Evolutionary conservation across 2,329 filamentous ascomycete species (phyloP).

Genomic region (Calonectria naviculata): DNA sequence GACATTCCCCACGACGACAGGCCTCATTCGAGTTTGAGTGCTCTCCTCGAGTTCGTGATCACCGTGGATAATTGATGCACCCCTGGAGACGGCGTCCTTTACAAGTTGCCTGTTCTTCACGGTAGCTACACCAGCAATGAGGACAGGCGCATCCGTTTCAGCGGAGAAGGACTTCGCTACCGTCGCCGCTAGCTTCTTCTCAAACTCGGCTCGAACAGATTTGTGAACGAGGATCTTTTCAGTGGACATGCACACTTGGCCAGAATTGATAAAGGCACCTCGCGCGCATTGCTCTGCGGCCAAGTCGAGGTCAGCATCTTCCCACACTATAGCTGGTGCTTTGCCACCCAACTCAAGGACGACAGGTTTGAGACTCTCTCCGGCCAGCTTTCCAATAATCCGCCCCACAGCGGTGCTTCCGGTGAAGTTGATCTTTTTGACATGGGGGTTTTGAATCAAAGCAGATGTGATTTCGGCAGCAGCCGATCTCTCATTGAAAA

Average conservation of each 20-base stretch:
- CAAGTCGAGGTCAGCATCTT: constrained; percentile 80
- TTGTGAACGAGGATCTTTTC: constrained; percentile 76
- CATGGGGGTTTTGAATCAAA: constrained; percentile 72
- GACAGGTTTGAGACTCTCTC: constrained; percentile 80
- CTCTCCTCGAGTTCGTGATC: constrained; percentile 45
- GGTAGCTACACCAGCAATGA: constrained; percentile 76
- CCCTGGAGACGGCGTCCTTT: constrained; percentile 74
- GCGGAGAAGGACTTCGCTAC: constrained; percentile 59
- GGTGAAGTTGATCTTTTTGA: constrained; percentile 90
- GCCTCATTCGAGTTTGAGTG: constrained; percentile 61
- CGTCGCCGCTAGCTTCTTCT: constrained; percentile 52
- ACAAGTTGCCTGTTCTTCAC: constrained; percentile 75
- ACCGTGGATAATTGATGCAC: constrained; percentile 64
- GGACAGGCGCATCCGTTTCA: constrained; percentile 72
- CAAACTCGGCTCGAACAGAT: constrained; percentile 58
- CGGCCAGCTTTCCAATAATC: constrained; percentile 77
- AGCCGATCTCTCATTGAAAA: constrained; percentile 73
- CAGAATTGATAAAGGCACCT: constrained; percentile 78
- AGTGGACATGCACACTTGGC: constrained; percentile 89
- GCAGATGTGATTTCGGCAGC: constrained; percentile 74
- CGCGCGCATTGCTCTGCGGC: constrained; percentile 76
- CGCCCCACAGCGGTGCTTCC: constrained; percentile 80
- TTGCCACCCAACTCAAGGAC: constrained; percentile 89
- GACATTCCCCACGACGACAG: constrained; percentile 75
- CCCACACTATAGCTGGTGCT: constrained; percentile 80